Conservation (phyloP, 257 asterid species). For the Handroanthus guayacan region DNA sequence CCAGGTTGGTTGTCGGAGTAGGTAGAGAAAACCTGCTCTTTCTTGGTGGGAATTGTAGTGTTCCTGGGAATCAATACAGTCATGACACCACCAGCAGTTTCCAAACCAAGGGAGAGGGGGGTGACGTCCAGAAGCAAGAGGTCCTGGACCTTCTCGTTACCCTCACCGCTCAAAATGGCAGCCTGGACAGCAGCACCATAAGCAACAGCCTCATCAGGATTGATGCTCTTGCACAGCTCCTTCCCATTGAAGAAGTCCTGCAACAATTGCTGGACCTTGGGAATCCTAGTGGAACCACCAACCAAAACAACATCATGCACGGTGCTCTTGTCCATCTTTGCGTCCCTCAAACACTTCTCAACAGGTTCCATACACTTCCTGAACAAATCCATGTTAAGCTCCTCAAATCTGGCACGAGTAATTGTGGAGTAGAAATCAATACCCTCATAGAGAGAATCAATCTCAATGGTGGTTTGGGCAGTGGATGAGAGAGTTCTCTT, state of each 20-base stretch:
- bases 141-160: slow-evolving; percentile 85
- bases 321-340: slow-evolving; percentile 79
- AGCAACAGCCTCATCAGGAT: slow-evolving; percentile 89
- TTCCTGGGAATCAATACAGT: slow-evolving; percentile 81
- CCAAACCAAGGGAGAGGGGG: slow-evolving; percentile 79
- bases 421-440: slow-evolving; percentile 80
- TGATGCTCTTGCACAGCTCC: slow-evolving; percentile 90
- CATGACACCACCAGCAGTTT: slow-evolving; percentile 93
- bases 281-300: slow-evolving; percentile 83
- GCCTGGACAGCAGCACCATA: slow-evolving; percentile 93
- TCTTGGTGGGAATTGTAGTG: slow-evolving; percentile 85
- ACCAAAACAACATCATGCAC: slow-evolving; percentile 80
- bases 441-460: slow-evolving; percentile 78
- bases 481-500: slow-evolving; percentile 88
- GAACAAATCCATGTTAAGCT: slow-evolving; percentile 86
- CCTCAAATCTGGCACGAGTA: slow-evolving; percentile 85
- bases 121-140: slow-evolving; percentile 75
- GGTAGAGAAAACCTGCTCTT: slow-evolving; percentile 85
- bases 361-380: slow-evolving; percentile 87
- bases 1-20: slow-evolving; percentile 88
- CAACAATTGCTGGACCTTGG: slow-evolving; percentile 76
- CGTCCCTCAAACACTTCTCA: slow-evolving; percentile 84
- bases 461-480: slow-evolving; percentile 84
- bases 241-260: slow-evolving; percentile 89
- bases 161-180: slow-evolving; percentile 85